Evolutionary conservation across 2,329 filamentous ascomycete genomes (phyloP).

Genomic region (Ascocoryne sarcoides): DNA sequence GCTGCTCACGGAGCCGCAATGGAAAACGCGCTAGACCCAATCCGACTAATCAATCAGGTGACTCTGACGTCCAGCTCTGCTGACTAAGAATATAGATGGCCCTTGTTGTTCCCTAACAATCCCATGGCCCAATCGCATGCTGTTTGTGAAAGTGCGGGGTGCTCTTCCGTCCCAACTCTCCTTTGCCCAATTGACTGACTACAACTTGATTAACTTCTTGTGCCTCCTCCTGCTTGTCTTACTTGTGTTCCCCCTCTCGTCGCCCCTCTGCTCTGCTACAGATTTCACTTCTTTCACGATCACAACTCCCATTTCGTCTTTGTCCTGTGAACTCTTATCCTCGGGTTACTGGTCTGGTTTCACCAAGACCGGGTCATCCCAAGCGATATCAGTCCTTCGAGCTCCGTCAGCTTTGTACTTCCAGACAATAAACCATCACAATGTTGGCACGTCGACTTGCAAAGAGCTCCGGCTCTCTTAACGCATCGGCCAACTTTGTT

Average conservation of each 20-base stretch:
- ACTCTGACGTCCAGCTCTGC: neutral
- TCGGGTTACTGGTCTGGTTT: neutral
- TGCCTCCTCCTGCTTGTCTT: neutral
- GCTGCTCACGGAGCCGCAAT: conserved; percentile 13
- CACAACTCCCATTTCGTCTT: neutral
- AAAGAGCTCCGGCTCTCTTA: conserved; percentile 23
- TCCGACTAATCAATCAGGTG: neutral
- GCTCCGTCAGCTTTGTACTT: no score
- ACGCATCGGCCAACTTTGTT: conserved; percentile 33
- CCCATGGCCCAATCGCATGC: neutral
- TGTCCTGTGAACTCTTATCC: neutral
- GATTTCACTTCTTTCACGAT: neutral
- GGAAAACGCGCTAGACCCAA: neutral
- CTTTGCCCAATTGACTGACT: neutral
- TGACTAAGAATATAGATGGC: neutral
- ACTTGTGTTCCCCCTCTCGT: neutral
- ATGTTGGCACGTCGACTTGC: conserved; percentile 25
- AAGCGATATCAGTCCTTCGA: neutral
- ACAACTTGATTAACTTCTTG: neutral
- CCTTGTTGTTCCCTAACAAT: neutral
- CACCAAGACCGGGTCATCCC: neutral
- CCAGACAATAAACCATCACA: conserved; percentile 16
- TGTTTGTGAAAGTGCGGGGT: conserved; percentile 1
- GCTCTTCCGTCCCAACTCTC: neutral
- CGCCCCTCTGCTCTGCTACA: no score